Conservation (phyloP, 305 asterid genomes). For the Nicotiana rustica region DNA sequence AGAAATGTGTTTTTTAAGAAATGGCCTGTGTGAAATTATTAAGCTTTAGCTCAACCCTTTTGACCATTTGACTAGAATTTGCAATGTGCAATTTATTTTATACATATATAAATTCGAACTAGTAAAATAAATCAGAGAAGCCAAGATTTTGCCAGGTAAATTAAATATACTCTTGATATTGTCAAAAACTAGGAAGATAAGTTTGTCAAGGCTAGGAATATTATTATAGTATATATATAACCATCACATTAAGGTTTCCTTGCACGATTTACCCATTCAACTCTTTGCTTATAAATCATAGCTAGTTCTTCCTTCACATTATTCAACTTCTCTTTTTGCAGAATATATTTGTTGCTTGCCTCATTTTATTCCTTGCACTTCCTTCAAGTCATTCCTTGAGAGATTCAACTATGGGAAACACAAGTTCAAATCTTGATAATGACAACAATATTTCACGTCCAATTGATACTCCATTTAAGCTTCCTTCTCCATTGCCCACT, state of each 20-base stretch:
- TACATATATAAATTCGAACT: neutral
- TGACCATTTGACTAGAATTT: neutral
- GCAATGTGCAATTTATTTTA: neutral
- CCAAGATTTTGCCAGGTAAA: neutral
- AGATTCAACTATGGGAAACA: slow-evolving; percentile 48
- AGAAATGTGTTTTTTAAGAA: neutral
- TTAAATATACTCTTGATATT: neutral
- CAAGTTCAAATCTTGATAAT: slow-evolving; percentile 43
- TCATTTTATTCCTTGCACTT: slow-evolving; percentile 25
- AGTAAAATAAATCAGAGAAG: neutral
- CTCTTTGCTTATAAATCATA: neutral
- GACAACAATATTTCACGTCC: slow-evolving; percentile 48
- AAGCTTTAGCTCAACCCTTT: neutral
- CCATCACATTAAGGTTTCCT: slow-evolving; percentile 26
- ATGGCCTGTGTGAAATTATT: neutral
- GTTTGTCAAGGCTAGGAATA: slow-evolving; percentile 21
- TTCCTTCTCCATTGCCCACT: slow-evolving; percentile 71
- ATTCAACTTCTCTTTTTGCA: slow-evolving; percentile 26
- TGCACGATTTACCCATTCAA: slow-evolving; percentile 26
- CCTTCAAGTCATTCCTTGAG: slow-evolving; percentile 30
- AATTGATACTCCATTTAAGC: slow-evolving; percentile 56
- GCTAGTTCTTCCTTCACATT: slow-evolving; percentile 10
- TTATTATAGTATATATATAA: slow-evolving; percentile 20
- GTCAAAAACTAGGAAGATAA: slow-evolving; percentile 29
- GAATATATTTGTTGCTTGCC: slow-evolving; percentile 32